A percentile compares a stretch with the other conserved stretches of the same genome.
Conservation (phyloP, 345 rosid species). For the Orychophragmus violaceus region DNA sequence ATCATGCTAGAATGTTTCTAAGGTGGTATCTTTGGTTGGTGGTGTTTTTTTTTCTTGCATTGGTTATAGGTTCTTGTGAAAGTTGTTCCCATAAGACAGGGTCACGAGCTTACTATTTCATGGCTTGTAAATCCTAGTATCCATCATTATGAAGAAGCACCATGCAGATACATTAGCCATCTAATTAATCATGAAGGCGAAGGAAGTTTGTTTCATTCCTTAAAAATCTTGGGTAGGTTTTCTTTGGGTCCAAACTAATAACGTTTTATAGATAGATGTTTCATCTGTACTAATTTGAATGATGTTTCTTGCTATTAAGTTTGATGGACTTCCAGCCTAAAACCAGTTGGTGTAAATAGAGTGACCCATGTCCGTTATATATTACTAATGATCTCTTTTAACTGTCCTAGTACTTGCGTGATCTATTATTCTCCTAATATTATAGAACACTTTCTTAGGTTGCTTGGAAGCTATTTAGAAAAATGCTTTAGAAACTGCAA, state of each 20-base stretch:
- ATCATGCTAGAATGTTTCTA: not conserved
- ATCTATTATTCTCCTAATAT: not conserved
- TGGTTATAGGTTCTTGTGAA: slow-evolving; percentile 62
- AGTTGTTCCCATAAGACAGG: slow-evolving; percentile 66
- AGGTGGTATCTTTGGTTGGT: not conserved
- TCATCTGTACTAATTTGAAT: not conserved
- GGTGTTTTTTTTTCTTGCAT: not conserved
- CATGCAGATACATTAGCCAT: slow-evolving; percentile 67
- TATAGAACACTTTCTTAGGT: not conserved
- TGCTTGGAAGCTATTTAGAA: not conserved
- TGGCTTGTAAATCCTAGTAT: slow-evolving; percentile 89
- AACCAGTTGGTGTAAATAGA: too few relatives aligned
- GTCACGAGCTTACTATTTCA: slow-evolving; percentile 48
- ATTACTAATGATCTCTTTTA: too few relatives aligned
- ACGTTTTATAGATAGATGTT: not conserved
- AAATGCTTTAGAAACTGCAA: not conserved
- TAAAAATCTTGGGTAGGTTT: slow-evolving; percentile 77
- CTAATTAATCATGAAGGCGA: slow-evolving; percentile 89
- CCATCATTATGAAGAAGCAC: slow-evolving; percentile 73
- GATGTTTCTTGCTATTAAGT: not conserved
- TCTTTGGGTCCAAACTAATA: not conserved
- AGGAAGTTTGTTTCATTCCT: slow-evolving; percentile 78
- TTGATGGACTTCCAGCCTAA: too few relatives aligned
- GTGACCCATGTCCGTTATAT: too few relatives aligned
- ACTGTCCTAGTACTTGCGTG: too few relatives aligned